Percentiles rank a stretch among this genome's conserved stretches.
Conservation (phyloP, 2,329 filamentous ascomycete genomes). For the Juglanconis sp. region DNA sequence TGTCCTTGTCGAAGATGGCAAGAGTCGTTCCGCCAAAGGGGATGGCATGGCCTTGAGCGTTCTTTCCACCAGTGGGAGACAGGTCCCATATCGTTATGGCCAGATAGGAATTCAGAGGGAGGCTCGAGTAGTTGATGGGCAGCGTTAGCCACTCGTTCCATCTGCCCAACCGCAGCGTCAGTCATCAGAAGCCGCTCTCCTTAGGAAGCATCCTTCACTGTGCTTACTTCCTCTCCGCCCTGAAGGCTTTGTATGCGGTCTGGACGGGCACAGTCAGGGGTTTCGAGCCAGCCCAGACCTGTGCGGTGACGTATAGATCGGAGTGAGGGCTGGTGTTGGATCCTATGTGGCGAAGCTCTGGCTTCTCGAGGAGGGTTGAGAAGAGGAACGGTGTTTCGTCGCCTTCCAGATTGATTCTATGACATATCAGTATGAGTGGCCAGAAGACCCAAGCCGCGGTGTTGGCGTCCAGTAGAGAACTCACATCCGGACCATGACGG, state of each 20-base stretch:
- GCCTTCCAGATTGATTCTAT: constrained; percentile 72
- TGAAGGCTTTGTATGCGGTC: constrained; percentile 89
- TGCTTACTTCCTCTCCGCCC: constrained; percentile 59
- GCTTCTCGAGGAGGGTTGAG: constrained; percentile 73
- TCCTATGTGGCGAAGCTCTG: constrained; percentile 81
- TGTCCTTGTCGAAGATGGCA: constrained; percentile 86
- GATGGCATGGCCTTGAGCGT: constrained; percentile 71
- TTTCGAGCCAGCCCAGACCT: constrained; percentile 95
- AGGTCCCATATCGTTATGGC: constrained; percentile 96
- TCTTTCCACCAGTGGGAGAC: constrained; percentile 71
- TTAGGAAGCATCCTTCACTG: background rate
- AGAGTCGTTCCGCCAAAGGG: constrained; percentile 95
- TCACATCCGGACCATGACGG: constrained; percentile 65
- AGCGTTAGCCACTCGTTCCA: constrained; percentile 98
- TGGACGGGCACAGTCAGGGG: constrained; percentile 88
- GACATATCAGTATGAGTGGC: background rate
- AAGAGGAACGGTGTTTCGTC: constrained; percentile 71
- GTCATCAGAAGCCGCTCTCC: constrained; percentile 9
- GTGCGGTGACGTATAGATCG: constrained; percentile 88
- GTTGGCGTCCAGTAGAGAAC: constrained; percentile 20
- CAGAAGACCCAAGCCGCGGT: too few relatives aligned
- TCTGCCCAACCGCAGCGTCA: constrained; percentile 34
- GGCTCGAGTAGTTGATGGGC: constrained; percentile 77
- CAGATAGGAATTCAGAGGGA: constrained; percentile 78
- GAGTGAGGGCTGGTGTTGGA: constrained; percentile 80